phyloP scores from a whole-genome alignment of 2,329 filamentous ascomycete species.

The Xylariaceae sp. region DNA sequence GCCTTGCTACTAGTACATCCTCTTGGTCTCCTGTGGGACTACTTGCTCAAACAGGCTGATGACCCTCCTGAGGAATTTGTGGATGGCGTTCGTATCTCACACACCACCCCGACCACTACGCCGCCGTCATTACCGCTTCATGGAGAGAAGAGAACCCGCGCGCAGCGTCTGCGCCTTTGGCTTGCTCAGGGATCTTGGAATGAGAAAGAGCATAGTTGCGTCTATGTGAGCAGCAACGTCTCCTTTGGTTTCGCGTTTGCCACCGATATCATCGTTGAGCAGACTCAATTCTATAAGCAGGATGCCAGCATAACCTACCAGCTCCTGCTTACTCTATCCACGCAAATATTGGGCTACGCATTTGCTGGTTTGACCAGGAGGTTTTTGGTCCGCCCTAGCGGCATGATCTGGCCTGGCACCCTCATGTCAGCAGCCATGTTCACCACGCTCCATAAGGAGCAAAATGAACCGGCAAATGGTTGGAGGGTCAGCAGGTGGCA shows the following conservation, averaged over 20 bases:
- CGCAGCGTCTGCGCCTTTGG: conserved; percentile 60
- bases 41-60: conserved; percentile 57
- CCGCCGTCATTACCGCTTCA: conserved; percentile 5
- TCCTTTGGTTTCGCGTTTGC: conserved; percentile 87
- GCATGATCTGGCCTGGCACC: conserved; percentile 89
- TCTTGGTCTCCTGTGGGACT: conserved; percentile 75
- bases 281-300: conserved; percentile 85
- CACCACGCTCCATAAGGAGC: conserved; percentile 75
- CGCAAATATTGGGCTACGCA: conserved; percentile 80
- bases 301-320: conserved; percentile 73
- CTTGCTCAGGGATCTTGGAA: conserved; percentile 79
- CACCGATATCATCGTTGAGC: conserved; percentile 85
- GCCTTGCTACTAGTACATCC: conserved; percentile 80
- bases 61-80: conserved; percentile 54
- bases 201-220: conserved; percentile 82
- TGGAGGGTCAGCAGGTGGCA: conserved; percentile 80
- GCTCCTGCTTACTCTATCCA: conserved; percentile 76
- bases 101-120: conserved; percentile 7
- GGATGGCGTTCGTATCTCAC: conserved; percentile 44
- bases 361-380: conserved; percentile 78
- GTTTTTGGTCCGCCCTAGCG: conserved; percentile 77
- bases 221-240: conserved; percentile 86
- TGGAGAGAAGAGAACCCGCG: conserved; percentile 30
- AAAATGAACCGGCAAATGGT: conserved; percentile 75
- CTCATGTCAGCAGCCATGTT: conserved; percentile 89